A percentile compares a stretch with the other conserved stretches of the same genome.
phyloP scores from a whole-genome alignment of 768 basidiomycete species.

The Russula emetica region DNA sequence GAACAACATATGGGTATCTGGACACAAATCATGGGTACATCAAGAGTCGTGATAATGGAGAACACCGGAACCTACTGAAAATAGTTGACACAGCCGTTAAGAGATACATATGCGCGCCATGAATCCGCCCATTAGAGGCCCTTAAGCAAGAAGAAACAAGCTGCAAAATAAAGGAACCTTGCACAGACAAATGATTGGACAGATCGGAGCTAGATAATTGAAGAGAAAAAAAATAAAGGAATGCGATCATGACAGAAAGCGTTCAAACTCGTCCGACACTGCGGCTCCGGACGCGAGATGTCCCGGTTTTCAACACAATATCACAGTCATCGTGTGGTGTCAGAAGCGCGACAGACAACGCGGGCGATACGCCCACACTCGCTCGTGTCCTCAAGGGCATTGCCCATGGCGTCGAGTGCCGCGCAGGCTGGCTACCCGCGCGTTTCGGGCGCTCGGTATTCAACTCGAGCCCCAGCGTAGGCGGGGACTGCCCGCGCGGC shows the following conservation, averaged over 20 bases:
- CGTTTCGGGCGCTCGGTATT: conserved; percentile 9
- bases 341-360: conserved; percentile 18
- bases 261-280: conserved; percentile 13
- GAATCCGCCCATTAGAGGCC: conserved; percentile 19
- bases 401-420: conserved; percentile 19
- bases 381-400: conserved; percentile 16
- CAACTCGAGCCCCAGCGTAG: neutral
- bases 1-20: conserved; percentile 12
- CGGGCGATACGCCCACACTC: conserved; percentile 23
- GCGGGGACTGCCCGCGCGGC: neutral
- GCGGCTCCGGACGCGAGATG: conserved; percentile 6
- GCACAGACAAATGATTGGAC: conserved; percentile 8
- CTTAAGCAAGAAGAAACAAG: conserved; percentile 12
- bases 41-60: neutral
- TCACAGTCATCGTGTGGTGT: conserved; percentile 18
- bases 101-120: conserved; percentile 9
- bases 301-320: conserved; percentile 19
- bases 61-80: neutral
- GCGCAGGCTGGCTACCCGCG: conserved; percentile 26
- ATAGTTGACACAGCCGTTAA: neutral
- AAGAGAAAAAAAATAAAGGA: neutral
- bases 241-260: neutral
- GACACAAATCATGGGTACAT: conserved; percentile 11
- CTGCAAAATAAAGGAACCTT: neutral
- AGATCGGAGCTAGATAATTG: conserved; percentile 17